Conservation (phyloP, 768 basidiomycete species). For the Agaricus subrufescens region DNA sequence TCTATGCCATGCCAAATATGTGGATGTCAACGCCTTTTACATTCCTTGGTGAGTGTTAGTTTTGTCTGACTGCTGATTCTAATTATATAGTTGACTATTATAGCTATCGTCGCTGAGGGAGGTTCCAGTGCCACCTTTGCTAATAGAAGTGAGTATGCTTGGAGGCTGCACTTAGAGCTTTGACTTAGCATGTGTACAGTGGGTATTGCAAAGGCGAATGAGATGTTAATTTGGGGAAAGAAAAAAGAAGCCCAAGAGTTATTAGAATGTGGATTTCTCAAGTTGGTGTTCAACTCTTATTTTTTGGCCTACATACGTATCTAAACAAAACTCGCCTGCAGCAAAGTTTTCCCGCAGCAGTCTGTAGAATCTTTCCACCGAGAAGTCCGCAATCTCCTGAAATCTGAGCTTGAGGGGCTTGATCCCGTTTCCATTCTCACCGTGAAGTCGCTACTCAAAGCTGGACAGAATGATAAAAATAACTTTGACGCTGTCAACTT, state of each 20-base stretch:
- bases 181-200: slow-evolving; percentile 32
- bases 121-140: slow-evolving; percentile 67
- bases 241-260: slow-evolving; percentile 59
- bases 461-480: slow-evolving; percentile 57
- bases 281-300: slow-evolving; percentile 31
- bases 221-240: slow-evolving; percentile 66
- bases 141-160: slow-evolving; percentile 47
- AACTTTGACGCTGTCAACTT: slow-evolving; percentile 60
- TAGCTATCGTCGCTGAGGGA: slow-evolving; percentile 64
- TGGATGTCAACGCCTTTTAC: slow-evolving; percentile 69
- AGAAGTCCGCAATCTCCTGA: slow-evolving; percentile 43
- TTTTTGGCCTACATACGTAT: background rate
- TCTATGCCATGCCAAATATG: slow-evolving; percentile 55
- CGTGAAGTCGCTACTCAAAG: slow-evolving; percentile 49
- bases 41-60: slow-evolving; percentile 43
- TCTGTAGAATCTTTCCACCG: slow-evolving; percentile 48
- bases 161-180: background rate
- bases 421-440: slow-evolving; percentile 49
- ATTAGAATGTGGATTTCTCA: slow-evolving; percentile 56
- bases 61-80: background rate
- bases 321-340: slow-evolving; percentile 17
- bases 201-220: slow-evolving; percentile 66
- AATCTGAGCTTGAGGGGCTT: slow-evolving; percentile 53
- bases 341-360: slow-evolving; percentile 57
- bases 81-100: background rate